phyloP scores from a whole-genome alignment of 306 rosid species.

The Hippophae gyantsensis region DNA sequence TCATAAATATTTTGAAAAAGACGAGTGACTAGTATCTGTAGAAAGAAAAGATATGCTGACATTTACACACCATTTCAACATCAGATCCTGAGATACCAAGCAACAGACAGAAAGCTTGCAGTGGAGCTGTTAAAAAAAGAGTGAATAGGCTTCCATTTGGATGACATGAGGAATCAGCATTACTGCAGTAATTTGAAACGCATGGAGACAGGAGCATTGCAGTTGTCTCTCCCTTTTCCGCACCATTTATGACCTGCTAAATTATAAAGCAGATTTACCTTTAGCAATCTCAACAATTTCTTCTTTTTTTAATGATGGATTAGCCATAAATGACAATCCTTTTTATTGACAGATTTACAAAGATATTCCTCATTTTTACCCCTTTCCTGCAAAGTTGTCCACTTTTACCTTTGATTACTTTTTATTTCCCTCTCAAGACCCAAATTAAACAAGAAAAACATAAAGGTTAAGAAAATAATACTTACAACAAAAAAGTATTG shows the following conservation, averaged over 20 bases:
- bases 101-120: conserved; percentile 81
- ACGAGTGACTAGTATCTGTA: conserved; percentile 10
- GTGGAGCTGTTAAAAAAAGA: conserved; percentile 80
- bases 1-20: conserved; percentile 7
- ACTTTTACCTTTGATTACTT: no score
- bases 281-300: conserved; percentile 1
- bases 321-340: no score
- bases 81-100: conserved; percentile 64
- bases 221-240: conserved; percentile 70
- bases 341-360: no score
- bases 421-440: no score
- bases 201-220: conserved; percentile 91
- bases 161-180: conserved; percentile 37
- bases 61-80: conserved; percentile 51
- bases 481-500: no score
- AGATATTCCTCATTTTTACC: no score
- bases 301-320: not conserved
- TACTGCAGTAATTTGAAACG: conserved; percentile 30
- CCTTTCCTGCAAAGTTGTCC: no score
- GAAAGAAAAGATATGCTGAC: conserved; percentile 3
- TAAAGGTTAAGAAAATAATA: no score
- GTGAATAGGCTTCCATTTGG: conserved; percentile 77
- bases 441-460: no score
- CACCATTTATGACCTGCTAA: conserved; percentile 55
- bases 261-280: conserved; percentile 13